Evolutionary conservation across 176 grass and related monocot genomes (phyloP).

Genomic region (Oryza officinalis): DNA sequence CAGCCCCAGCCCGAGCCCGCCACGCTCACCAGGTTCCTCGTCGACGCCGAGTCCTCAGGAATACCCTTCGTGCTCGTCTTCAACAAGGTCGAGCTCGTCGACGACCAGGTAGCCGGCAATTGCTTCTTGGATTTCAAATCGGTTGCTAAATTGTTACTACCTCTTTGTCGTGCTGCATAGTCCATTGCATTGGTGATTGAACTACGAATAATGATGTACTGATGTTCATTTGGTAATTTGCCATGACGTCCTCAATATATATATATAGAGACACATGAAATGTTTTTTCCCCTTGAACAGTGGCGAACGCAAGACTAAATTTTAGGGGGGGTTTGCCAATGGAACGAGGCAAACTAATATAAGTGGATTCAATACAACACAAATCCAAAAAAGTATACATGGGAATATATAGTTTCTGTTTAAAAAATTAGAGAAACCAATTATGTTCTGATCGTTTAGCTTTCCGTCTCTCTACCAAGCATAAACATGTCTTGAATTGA

Average conservation of each 20-base stretch:
- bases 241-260: not conserved
- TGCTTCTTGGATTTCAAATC: not conserved
- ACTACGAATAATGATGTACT: not conserved
- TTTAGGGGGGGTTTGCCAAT: too few relatives aligned
- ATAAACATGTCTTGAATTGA: too few relatives aligned
- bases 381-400: too few relatives aligned
- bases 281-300: too few relatives aligned
- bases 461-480: too few relatives aligned
- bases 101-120: conserved; percentile 52
- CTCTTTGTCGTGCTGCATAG: not conserved
- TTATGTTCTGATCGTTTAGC: too few relatives aligned
- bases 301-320: too few relatives aligned
- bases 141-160: not conserved
- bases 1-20: conserved; percentile 74
- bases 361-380: too few relatives aligned
- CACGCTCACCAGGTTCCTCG: conserved; percentile 87
- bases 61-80: conserved; percentile 69
- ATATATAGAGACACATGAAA: not conserved
- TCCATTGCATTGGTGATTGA: not conserved
- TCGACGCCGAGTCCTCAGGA: conserved; percentile 78
- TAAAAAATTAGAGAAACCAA: too few relatives aligned
- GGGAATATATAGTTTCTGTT: too few relatives aligned
- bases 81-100: conserved; percentile 86
- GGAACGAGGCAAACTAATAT: too few relatives aligned
- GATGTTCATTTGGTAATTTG: not conserved